Percentiles rank a stretch among this genome's conserved stretches.
Conservation (phyloP, 768 basidiomycete species). For the Daedalea quercina region DNA sequence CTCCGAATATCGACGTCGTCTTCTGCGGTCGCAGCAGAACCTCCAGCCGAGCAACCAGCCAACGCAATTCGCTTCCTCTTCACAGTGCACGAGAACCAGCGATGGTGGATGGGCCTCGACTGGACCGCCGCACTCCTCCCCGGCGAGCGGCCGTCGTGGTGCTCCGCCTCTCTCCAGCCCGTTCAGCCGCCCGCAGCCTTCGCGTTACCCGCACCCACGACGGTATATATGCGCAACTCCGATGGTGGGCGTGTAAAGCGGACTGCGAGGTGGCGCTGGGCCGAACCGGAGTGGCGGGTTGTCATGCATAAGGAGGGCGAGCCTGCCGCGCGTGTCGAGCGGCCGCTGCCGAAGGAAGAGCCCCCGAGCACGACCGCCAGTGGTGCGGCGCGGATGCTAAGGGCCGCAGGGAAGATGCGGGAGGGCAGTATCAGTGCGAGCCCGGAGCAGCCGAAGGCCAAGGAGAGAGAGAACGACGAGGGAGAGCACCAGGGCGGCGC, state of each 20-base stretch:
- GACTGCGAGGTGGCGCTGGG: slow-evolving; percentile 82
- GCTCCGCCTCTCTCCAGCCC: slow-evolving; percentile 45
- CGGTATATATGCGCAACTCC: slow-evolving; percentile 43
- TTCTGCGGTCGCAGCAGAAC: not conserved
- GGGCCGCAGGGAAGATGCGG: slow-evolving; percentile 44
- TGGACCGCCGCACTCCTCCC: slow-evolving; percentile 93
- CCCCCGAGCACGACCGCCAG: slow-evolving; percentile 30
- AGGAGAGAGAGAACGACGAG: slow-evolving; percentile 10
- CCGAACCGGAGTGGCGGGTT: slow-evolving; percentile 87
- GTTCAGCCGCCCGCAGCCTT: slow-evolving; percentile 68
- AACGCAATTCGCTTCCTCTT: slow-evolving; percentile 68
- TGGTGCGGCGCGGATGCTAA: slow-evolving; percentile 32
- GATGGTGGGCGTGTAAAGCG: slow-evolving; percentile 45
- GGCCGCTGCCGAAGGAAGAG: slow-evolving; percentile 47
- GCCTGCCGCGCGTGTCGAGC: slow-evolving; percentile 50
- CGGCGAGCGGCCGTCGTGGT: slow-evolving; percentile 88
- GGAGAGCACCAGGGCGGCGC: slow-evolving; percentile 9
- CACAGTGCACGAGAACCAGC: slow-evolving; percentile 89
- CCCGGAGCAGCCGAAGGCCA: slow-evolving; percentile 5
- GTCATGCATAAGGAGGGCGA: slow-evolving; percentile 51
- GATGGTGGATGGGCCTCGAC: slow-evolving; percentile 97
- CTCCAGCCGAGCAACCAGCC: not conserved
- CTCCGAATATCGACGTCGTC: slow-evolving; percentile 11
- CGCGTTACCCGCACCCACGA: slow-evolving; percentile 54
- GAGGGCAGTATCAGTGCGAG: slow-evolving; percentile 28